These are phyloP conservation scores for Penicillium sp. DNA, from an alignment of 2,329 filamentous ascomycete species.

Conservation along the genomic window DNA sequence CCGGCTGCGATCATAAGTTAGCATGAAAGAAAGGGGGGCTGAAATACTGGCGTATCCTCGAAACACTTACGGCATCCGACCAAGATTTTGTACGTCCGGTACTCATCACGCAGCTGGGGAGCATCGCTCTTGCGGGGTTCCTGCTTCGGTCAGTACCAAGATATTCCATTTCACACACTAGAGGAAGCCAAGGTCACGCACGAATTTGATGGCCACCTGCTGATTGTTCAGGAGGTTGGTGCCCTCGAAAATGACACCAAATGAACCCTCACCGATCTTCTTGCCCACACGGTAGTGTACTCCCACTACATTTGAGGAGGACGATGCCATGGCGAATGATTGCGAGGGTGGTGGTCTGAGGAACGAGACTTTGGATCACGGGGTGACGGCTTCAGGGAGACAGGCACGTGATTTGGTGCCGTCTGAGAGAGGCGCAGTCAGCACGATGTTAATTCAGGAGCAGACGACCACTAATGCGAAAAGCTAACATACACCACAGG, in stretches of 20 bases:
- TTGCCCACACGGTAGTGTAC: conserved; percentile 99
- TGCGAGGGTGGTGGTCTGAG: conserved; percentile 16
- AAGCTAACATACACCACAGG: conserved; percentile 13
- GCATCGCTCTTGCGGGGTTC: conserved; percentile 99
- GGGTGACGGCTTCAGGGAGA: conserved; percentile 25
- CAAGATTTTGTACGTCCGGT: conserved; percentile 98
- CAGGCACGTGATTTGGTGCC: conserved; percentile 25
- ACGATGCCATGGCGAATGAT: conserved; percentile 69
- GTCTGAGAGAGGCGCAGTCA: conserved; percentile 24
- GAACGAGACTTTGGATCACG: conserved; percentile 25
- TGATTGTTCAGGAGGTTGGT: conserved; percentile 99
- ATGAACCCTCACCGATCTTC: conserved; percentile 98
- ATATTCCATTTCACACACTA: not conserved
- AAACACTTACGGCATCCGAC: conserved; percentile 91
- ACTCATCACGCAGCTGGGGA: conserved; percentile 95
- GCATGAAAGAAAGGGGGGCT: conserved; percentile 20
- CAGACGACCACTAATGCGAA: not conserved
- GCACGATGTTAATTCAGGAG: conserved; percentile 14
- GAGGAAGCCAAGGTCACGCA: conserved; percentile 55
- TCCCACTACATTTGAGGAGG: conserved; percentile 94
- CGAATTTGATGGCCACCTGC: conserved; percentile 99
- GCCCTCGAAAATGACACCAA: conserved; percentile 98
- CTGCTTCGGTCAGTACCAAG: conserved; percentile 52
- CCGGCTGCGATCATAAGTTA: conserved; percentile 67
- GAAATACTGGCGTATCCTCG: not conserved